These are phyloP conservation scores for Plasmodium cynomolgi DNA, from an alignment of 169 alveolate genomes.

Conservation along the genomic window DNA sequence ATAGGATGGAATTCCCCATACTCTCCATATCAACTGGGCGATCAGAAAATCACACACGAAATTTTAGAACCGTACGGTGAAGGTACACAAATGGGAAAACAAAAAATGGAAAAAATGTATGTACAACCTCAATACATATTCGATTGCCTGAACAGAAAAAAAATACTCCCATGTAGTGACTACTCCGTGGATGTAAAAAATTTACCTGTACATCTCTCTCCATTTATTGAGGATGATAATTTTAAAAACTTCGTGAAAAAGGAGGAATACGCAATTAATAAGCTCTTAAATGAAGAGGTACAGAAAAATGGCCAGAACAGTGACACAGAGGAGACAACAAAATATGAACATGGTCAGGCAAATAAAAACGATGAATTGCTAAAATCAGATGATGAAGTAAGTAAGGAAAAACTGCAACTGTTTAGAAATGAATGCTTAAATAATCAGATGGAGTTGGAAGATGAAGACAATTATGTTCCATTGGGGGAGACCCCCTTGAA, in stretches of 20 bases:
- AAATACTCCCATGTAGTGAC: slow-evolving; percentile 89
- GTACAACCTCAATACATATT: slow-evolving; percentile 97
- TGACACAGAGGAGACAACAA: neutral
- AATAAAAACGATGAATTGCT: slow-evolving; percentile 2
- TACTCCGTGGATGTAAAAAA: slow-evolving; percentile 91
- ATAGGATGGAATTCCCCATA: slow-evolving; percentile 26
- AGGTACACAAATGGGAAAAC: slow-evolving; percentile 78
- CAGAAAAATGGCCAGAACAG: neutral
- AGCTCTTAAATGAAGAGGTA: slow-evolving; percentile 6
- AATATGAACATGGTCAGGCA: neutral
- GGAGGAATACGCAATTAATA: slow-evolving; percentile 59
- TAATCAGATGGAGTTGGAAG: slow-evolving; percentile 46
- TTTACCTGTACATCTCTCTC: slow-evolving; percentile 97
- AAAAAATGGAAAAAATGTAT: slow-evolving; percentile 56
- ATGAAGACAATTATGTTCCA: slow-evolving; percentile 7
- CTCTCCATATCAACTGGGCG: slow-evolving; percentile 8
- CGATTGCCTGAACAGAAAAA: slow-evolving; percentile 91
- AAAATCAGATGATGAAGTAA: slow-evolving; percentile 19
- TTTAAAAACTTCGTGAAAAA: slow-evolving; percentile 58
- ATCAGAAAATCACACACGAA: slow-evolving; percentile 40
- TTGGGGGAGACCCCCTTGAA: neutral
- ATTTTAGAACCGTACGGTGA: slow-evolving; percentile 66
- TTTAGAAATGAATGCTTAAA: slow-evolving; percentile 21
- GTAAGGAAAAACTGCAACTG: neutral
- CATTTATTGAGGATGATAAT: slow-evolving; percentile 85